Percentiles rank a stretch among this genome's conserved stretches.
Conservation (phyloP, 768 basidiomycete genomes). For the Sarcodon aspratus region DNA sequence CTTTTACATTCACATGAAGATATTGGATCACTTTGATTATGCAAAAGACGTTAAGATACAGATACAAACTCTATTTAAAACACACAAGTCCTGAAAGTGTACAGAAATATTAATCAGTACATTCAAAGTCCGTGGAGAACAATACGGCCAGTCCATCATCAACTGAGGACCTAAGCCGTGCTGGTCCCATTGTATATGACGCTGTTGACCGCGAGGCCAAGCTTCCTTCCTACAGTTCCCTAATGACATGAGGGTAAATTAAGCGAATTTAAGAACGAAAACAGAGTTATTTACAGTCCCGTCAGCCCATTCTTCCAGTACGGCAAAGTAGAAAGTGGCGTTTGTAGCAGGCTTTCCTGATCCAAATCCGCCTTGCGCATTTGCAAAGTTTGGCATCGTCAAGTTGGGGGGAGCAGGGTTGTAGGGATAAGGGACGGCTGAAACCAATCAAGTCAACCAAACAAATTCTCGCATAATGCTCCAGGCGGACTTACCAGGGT, state of each 20-base stretch:
- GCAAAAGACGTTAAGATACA: too few species aligned
- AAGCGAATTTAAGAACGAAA: background rate
- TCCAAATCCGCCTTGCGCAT: conserved; percentile 27
- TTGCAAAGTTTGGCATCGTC: conserved; percentile 35
- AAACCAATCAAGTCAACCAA: background rate
- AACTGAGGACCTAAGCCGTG: background rate
- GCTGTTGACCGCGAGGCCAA: conserved; percentile 9
- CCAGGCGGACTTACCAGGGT: conserved; percentile 22
- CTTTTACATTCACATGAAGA: too few species aligned
- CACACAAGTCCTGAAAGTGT: too few species aligned
- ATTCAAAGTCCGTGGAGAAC: too few species aligned
- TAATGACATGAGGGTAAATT: conserved; percentile 2
- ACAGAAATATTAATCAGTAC: too few species aligned
- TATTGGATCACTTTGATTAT: too few species aligned
- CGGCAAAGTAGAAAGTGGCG: conserved; percentile 22
- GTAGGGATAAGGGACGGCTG: conserved; percentile 28
- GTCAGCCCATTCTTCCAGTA: conserved; percentile 32
- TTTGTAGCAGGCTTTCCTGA: conserved; percentile 19
- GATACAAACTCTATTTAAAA: too few species aligned
- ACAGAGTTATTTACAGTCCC: conserved; percentile 16
- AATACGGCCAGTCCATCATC: too few species aligned
- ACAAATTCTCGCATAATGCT: background rate
- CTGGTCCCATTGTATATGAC: conserved; percentile 16
- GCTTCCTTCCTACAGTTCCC: conserved; percentile 11
- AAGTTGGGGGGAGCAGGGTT: conserved; percentile 27